Percentiles rank a stretch among this genome's conserved stretches.
Conservation (phyloP, 768 basidiomycete genomes). For the Trametes meyenii region DNA sequence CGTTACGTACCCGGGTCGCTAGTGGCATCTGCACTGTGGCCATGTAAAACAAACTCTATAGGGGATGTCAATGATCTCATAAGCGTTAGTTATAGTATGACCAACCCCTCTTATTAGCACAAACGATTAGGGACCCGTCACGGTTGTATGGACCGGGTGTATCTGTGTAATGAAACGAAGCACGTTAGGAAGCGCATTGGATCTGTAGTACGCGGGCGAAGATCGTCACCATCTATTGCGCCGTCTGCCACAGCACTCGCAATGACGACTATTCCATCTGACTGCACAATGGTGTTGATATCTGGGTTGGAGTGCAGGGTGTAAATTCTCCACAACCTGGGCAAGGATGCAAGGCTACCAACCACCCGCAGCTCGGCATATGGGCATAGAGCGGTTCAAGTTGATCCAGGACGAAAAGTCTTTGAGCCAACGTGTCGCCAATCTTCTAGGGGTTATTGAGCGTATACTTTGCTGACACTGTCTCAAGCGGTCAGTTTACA, state of each 20-base stretch:
- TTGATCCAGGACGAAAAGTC: not conserved
- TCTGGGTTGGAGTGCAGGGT: conserved; percentile 34
- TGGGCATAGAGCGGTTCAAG: not conserved
- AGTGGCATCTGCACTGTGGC: no score
- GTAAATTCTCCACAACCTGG: not conserved
- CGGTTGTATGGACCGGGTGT: conserved; percentile 14
- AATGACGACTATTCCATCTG: conserved; percentile 43
- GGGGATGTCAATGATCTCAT: not conserved
- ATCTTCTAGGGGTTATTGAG: not conserved
- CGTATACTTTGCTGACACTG: not conserved
- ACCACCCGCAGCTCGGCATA: conserved; percentile 1
- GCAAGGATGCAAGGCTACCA: not conserved
- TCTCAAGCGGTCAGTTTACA: not conserved
- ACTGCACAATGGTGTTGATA: conserved; percentile 56
- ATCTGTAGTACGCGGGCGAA: no score
- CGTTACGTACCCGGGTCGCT: not conserved
- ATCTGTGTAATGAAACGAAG: not conserved
- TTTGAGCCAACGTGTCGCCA: not conserved
- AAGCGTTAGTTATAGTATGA: not conserved
- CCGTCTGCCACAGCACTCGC: conserved; percentile 53
- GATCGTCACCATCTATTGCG: not conserved
- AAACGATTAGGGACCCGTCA: conserved; percentile 14
- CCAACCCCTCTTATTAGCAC: conserved; percentile 1
- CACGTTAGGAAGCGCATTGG: no score
- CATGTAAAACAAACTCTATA: not conserved